Evolutionary conservation across 2,329 filamentous ascomycete species (phyloP).

Genomic region (Westerdykella aurantiaca): DNA sequence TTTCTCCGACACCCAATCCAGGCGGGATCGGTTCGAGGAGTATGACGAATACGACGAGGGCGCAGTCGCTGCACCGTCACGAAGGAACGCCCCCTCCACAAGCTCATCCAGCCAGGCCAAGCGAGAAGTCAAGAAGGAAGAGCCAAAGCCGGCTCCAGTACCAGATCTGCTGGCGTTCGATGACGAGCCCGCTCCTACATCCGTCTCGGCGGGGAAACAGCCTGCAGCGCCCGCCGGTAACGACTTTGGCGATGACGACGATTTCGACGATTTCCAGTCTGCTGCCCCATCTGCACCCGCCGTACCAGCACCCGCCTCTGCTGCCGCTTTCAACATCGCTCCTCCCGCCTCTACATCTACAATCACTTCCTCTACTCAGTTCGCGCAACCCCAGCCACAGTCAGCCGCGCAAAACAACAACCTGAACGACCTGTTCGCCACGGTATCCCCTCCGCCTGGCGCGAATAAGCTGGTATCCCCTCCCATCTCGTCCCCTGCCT

Average conservation of each 20-base stretch:
- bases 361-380: slow-evolving; percentile 58
- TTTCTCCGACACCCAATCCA: slow-evolving; percentile 59
- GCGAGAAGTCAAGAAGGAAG: slow-evolving; percentile 56
- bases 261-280: slow-evolving; percentile 97
- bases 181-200: slow-evolving; percentile 56
- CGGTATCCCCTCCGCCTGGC: slow-evolving; percentile 64
- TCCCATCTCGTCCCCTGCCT: slow-evolving; percentile 25
- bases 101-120: slow-evolving; percentile 32
- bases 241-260: slow-evolving; percentile 61
- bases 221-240: slow-evolving; percentile 40
- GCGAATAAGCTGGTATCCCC: slow-evolving; percentile 51
- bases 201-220: slow-evolving; percentile 42
- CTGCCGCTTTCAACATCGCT: slow-evolving; percentile 34
- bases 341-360: slow-evolving; percentile 44
- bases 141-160: slow-evolving; percentile 75
- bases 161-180: slow-evolving; percentile 91
- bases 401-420: slow-evolving; percentile 76
- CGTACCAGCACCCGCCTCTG: slow-evolving; percentile 47
- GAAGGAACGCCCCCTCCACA: slow-evolving; percentile 44
- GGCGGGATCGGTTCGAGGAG: slow-evolving; percentile 81
- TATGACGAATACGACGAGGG: slow-evolving; percentile 95
- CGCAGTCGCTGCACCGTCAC: slow-evolving; percentile 47
- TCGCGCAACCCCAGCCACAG: slow-evolving; percentile 76
- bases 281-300: slow-evolving; percentile 48
- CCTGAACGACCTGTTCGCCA: slow-evolving; percentile 75